These are phyloP conservation scores for Colletotrichum shisoi DNA, from an alignment of 2,329 filamentous ascomycete genomes.

Conservation along the genomic window DNA sequence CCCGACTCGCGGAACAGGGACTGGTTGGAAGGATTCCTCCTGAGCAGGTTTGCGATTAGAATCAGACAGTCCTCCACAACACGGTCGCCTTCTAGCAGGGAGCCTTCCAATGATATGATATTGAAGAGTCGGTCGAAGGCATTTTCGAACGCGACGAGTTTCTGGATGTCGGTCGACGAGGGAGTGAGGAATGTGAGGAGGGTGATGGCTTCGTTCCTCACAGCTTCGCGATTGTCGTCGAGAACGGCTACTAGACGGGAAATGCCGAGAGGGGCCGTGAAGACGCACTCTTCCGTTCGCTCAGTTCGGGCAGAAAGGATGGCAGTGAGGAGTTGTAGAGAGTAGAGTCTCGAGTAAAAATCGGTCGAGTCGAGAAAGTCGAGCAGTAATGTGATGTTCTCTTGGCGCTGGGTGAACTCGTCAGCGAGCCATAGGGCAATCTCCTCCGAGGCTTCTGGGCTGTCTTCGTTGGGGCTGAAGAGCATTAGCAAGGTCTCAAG, in stretches of 20 bases:
- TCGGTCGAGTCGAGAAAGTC: constrained; percentile 87
- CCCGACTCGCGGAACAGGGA: constrained; percentile 92
- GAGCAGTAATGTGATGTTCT: constrained; percentile 91
- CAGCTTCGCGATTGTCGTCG: constrained; percentile 84
- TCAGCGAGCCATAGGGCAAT: constrained; percentile 96
- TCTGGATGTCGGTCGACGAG: constrained; percentile 86
- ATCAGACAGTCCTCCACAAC: constrained; percentile 93
- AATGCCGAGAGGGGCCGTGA: constrained; percentile 86
- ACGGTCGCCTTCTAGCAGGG: constrained; percentile 80
- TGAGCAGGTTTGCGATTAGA: constrained; percentile 85
- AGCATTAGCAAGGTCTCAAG: constrained; percentile 95
- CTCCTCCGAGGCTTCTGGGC: constrained; percentile 93
- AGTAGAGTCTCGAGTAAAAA: constrained; percentile 91
- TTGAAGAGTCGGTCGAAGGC: constrained; percentile 87
- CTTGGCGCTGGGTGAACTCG: constrained; percentile 96
- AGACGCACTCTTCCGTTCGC: constrained; percentile 91
- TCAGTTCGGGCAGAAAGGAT: constrained; percentile 87
- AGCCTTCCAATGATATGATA: constrained; percentile 83
- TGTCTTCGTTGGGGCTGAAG: constrained; percentile 75
- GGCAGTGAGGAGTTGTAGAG: constrained; percentile 85
- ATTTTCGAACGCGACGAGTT: constrained; percentile 93
- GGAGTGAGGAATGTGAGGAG: constrained; percentile 89
- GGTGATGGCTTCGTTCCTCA: constrained; percentile 87
- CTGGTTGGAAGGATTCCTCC: constrained; percentile 89
- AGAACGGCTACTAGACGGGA: constrained; percentile 83